Evolutionary conservation across 1,284 basidiomycete species (phyloP).

Genomic region (Agroathelia rolfsii): DNA sequence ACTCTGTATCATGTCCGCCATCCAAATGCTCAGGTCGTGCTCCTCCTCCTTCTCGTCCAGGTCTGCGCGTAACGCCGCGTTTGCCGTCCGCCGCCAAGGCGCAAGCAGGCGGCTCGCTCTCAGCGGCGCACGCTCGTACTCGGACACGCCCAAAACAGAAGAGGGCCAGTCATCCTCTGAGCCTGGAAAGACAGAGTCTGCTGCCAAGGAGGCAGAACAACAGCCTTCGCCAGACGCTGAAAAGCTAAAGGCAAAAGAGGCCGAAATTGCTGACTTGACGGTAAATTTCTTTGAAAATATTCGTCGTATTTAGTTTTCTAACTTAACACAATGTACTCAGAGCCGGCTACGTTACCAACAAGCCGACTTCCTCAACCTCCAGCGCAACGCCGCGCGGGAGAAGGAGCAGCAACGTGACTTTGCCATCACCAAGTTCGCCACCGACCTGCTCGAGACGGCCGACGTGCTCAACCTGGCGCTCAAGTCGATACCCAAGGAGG

Average conservation of each 20-base stretch:
- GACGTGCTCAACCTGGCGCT: conserved; percentile 89
- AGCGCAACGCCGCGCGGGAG: conserved; percentile 84
- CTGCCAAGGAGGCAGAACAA: conserved; percentile 19
- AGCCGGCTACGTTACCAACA: conserved; percentile 79
- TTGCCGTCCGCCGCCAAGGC: too few relatives aligned
- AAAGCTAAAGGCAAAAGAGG: conserved; percentile 65
- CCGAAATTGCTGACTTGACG: conserved; percentile 64
- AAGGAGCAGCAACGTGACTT: conserved; percentile 89
- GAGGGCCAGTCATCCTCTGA: conserved; percentile 17
- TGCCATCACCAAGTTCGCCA: conserved; percentile 86
- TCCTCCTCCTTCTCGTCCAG: conserved; percentile 43
- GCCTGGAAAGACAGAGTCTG: conserved; percentile 16
- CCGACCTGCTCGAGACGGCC: conserved; percentile 83
- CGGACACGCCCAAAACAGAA: conserved; percentile 14
- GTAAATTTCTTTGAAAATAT: conserved; percentile 32
- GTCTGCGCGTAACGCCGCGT: too few relatives aligned
- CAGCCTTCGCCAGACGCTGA: conserved; percentile 26
- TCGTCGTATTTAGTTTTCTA: conserved; percentile 8
- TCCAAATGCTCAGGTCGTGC: conserved; percentile 46
- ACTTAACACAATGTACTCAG: conserved; percentile 31
- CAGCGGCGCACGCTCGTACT: conserved; percentile 21
- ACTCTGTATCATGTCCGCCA: conserved; percentile 33
- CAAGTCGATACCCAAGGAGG: conserved; percentile 68
- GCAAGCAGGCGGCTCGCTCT: too few relatives aligned
- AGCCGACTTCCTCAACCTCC: conserved; percentile 93